Evolutionary conservation across 352 stramenopile species (phyloP).

Genomic region (Lagenidium sp.): DNA sequence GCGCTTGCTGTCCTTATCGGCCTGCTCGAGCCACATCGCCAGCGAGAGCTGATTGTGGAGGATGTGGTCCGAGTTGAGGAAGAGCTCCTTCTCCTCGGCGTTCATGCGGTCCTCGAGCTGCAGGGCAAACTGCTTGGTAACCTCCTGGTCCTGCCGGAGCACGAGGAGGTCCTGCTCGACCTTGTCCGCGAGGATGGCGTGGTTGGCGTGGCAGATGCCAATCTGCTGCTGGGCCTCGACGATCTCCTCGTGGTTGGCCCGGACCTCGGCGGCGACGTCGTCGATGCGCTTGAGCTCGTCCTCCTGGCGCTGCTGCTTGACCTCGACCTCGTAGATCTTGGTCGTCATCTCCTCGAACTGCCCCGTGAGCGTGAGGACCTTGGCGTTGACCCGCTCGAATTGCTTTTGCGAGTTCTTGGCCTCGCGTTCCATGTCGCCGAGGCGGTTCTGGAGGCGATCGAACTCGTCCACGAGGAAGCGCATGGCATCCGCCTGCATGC

Average conservation of each 20-base stretch:
- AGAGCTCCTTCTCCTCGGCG: conserved; percentile 72
- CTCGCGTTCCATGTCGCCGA: conserved; percentile 70
- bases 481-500: conserved; percentile 80
- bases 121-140: conserved; percentile 77
- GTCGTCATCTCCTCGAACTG: conserved; percentile 59
- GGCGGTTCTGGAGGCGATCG: conserved; percentile 66
- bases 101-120: conserved; percentile 81
- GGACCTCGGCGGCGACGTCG: conserved; percentile 38
- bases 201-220: conserved; percentile 25
- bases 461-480: conserved; percentile 79
- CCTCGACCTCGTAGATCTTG: conserved; percentile 59
- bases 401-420: conserved; percentile 68
- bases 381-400: conserved; percentile 67
- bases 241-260: conserved; percentile 44
- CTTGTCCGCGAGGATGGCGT: conserved; percentile 43
- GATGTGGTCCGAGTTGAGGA: conserved; percentile 74
- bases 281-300: conserved; percentile 72
- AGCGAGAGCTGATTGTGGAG: conserved; percentile 68
- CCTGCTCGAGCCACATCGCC: conserved; percentile 70
- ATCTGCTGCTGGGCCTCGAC: conserved; percentile 30
- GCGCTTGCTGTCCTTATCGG: conserved; percentile 54
- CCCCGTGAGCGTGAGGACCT: conserved; percentile 64
- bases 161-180: conserved; percentile 34
- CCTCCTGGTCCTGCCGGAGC: conserved; percentile 55
- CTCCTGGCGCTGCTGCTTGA: conserved; percentile 40